These are phyloP conservation scores for Fusarium sambucinum DNA, from an alignment of 2,329 filamentous ascomycete genomes.

Conservation along the genomic window DNA sequence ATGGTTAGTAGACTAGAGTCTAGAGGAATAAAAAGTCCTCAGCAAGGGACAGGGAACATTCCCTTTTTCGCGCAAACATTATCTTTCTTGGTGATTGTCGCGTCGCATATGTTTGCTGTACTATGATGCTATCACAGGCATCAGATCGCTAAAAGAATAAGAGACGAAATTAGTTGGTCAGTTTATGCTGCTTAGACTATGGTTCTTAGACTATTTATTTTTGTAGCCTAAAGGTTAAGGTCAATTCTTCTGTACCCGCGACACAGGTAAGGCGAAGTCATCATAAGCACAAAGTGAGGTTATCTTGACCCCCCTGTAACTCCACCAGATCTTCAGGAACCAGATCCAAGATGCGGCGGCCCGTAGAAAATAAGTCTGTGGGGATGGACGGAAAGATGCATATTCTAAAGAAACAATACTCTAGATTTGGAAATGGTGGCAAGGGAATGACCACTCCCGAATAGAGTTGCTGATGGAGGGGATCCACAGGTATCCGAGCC, in stretches of 20 bases:
- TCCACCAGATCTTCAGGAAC: slow-evolving; percentile 41
- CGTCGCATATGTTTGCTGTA: neutral
- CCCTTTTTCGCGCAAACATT: neutral
- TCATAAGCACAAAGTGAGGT: neutral
- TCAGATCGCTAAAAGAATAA: too few species aligned
- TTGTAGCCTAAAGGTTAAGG: too few species aligned
- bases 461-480: slow-evolving; percentile 33
- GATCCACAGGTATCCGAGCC: slow-evolving; percentile 39
- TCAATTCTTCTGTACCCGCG: too few species aligned
- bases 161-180: too few species aligned
- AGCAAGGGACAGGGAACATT: neutral
- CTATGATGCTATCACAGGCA: too few species aligned
- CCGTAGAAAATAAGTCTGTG: slow-evolving; percentile 27
- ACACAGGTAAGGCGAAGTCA: neutral
- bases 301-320: neutral
- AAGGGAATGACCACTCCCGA: slow-evolving; percentile 20
- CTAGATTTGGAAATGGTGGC: slow-evolving; percentile 34
- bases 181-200: too few species aligned
- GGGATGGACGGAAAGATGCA: slow-evolving; percentile 32
- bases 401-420: slow-evolving; percentile 19
- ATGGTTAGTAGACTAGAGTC: slow-evolving; percentile 30
- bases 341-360: slow-evolving; percentile 34
- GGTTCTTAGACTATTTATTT: too few species aligned
- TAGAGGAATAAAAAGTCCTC: slow-evolving; percentile 33
- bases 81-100: neutral